A percentile compares a stretch with the other conserved stretches of the same genome.
phyloP scores from a whole-genome alignment of 352 stramenopile species.

The Phytophthora idaei region DNA sequence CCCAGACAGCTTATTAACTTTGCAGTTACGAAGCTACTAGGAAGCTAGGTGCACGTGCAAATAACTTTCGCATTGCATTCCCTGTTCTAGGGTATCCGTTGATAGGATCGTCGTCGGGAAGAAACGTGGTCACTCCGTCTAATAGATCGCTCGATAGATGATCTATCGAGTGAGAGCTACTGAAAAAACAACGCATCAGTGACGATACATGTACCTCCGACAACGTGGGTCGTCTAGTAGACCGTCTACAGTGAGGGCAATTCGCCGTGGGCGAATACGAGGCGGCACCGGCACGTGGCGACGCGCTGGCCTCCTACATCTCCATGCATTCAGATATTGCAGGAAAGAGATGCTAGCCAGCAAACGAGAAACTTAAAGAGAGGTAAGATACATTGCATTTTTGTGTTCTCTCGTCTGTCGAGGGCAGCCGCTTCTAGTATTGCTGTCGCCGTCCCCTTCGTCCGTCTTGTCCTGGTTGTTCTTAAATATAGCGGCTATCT shows the following conservation, averaged over 20 bases:
- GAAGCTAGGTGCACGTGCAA: not conserved
- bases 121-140: not conserved
- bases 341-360: too few species aligned
- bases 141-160: too few species aligned
- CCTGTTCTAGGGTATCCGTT: not conserved
- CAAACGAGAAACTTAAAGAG: not conserved
- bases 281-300: not conserved
- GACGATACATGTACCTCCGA: conserved; percentile 9
- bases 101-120: not conserved
- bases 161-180: conserved; percentile 14
- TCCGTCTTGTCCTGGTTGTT: conserved; percentile 19
- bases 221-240: too few species aligned
- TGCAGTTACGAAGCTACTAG: not conserved
- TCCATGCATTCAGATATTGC: too few species aligned
- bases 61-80: not conserved
- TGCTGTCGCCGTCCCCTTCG: conserved; percentile 15
- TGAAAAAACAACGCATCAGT: conserved; percentile 16
- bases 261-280: not conserved
- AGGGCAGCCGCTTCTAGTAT: conserved; percentile 7
- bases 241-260: not conserved
- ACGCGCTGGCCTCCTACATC: not conserved
- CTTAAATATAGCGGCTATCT: conserved; percentile 52
- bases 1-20: not conserved
- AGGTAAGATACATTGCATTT: conserved; percentile 44
- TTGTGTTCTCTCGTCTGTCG: conserved; percentile 26